Conservation (phyloP, 1,139 yeast genomes). For the Chernovozyma aurita region DNA sequence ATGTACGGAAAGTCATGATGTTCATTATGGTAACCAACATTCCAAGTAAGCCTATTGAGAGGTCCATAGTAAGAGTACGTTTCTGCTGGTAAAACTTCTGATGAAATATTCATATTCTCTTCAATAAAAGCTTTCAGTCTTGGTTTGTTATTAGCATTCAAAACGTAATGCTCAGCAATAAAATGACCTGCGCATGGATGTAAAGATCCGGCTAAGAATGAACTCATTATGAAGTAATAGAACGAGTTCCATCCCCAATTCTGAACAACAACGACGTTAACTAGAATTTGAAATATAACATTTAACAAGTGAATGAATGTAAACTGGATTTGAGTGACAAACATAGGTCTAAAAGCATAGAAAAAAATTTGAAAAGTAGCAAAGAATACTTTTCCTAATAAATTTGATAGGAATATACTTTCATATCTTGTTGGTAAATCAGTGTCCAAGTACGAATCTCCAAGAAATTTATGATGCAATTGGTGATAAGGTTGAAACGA, state of each 20-base stretch:
- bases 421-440: slow-evolving; percentile 82
- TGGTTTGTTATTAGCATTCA: slow-evolving; percentile 53
- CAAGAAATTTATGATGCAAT: slow-evolving; percentile 84
- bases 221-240: slow-evolving; percentile 65
- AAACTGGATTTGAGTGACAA: slow-evolving; percentile 68
- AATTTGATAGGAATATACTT: slow-evolving; percentile 66
- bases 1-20: slow-evolving; percentile 94
- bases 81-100: slow-evolving; percentile 54
- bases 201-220: slow-evolving; percentile 84
- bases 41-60: slow-evolving; percentile 76
- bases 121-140: slow-evolving; percentile 10
- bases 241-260: slow-evolving; percentile 63
- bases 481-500: slow-evolving; percentile 91
- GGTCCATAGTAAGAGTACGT: slow-evolving; percentile 88
- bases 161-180: slow-evolving; percentile 87
- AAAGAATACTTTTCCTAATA: slow-evolving; percentile 84
- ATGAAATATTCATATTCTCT: slow-evolving; percentile 21
- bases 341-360: slow-evolving; percentile 88
- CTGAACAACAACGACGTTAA: slow-evolving; percentile 54
- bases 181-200: slow-evolving; percentile 96
- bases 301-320: slow-evolving; percentile 73
- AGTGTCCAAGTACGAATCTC: slow-evolving; percentile 82
- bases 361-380: slow-evolving; percentile 87
- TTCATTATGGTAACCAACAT: slow-evolving; percentile 91
- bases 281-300: slow-evolving; percentile 53